Conservation (phyloP, 1,284 basidiomycete genomes). For the Pterulicium gracile region DNA sequence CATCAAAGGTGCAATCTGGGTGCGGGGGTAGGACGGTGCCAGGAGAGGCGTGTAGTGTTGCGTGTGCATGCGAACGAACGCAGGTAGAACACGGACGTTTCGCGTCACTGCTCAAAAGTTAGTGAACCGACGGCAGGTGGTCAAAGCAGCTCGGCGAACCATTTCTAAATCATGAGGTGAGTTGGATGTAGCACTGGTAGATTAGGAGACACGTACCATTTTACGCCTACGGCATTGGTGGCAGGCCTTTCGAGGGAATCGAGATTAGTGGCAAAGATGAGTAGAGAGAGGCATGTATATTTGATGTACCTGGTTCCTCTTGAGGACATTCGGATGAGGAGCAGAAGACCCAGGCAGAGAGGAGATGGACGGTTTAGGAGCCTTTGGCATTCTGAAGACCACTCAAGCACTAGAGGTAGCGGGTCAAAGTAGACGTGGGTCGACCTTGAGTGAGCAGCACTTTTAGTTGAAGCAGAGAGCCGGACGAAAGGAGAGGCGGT, state of each 20-base stretch:
- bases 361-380: neutral
- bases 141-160: constrained; percentile 26
- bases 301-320: constrained; percentile 41
- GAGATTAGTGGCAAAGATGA: constrained; percentile 2
- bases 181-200: constrained; percentile 5
- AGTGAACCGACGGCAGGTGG: constrained; percentile 7
- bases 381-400: constrained; percentile 4
- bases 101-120: constrained; percentile 38
- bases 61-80: constrained; percentile 53
- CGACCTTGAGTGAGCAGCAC: too few relatives aligned
- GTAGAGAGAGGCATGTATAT: constrained; percentile 3
- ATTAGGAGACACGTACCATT: constrained; percentile 36
- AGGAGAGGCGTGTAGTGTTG: constrained; percentile 43
- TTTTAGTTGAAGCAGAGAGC: too few relatives aligned
- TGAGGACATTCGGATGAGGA: constrained; percentile 38
- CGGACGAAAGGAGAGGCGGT: too few relatives aligned
- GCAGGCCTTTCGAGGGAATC: constrained; percentile 18
- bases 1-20: constrained; percentile 63
- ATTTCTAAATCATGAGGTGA: constrained; percentile 36
- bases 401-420: too few relatives aligned
- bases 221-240: constrained; percentile 61
- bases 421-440: too few relatives aligned
- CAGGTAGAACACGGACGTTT: constrained; percentile 61
- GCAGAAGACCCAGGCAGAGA: neutral
- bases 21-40: constrained; percentile 36